A percentile compares a stretch with the other conserved stretches of the same genome.
Evolutionary conservation across 2,329 filamentous ascomycete species (phyloP).

Genomic region (Hortaea sp.): DNA sequence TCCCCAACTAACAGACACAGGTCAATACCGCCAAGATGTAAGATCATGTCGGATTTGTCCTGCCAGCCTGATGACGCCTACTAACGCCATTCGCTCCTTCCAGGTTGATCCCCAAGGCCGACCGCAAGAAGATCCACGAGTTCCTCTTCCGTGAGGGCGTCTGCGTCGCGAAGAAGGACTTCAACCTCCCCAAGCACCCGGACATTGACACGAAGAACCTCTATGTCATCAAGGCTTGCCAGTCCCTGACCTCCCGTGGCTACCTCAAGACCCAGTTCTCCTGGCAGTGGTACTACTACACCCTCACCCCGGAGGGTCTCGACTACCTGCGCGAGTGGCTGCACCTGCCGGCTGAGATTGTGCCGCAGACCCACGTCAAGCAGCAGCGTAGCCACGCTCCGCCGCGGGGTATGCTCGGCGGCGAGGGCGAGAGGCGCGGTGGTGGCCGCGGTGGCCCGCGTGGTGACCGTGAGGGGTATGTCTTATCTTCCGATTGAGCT

Average conservation of each 20-base stretch:
- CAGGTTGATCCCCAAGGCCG: conserved; percentile 98
- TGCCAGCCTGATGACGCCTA: background rate
- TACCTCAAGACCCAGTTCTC: conserved; percentile 99
- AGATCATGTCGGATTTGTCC: conserved; percentile 1
- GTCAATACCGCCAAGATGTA: conserved; percentile 36
- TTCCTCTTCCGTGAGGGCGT: conserved; percentile 84
- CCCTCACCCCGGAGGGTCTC: conserved; percentile 97
- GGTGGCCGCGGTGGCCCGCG: conserved; percentile 63
- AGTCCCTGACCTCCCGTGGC: conserved; percentile 95
- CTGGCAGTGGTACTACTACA: conserved; percentile 99
- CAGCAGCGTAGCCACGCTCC: conserved; percentile 97
- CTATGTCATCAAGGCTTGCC: conserved; percentile 91
- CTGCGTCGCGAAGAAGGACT: conserved; percentile 99
- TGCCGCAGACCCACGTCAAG: conserved; percentile 99
- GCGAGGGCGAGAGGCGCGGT: conserved; percentile 59
- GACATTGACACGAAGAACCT: conserved; percentile 99
- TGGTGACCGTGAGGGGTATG: conserved; percentile 55
- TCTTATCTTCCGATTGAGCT: background rate
- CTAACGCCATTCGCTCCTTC: background rate
- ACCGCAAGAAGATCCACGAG: conserved; percentile 99
- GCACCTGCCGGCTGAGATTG: conserved; percentile 98
- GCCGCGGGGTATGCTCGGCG: conserved; percentile 95
- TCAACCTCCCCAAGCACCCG: conserved; percentile 92
- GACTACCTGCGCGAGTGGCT: conserved; percentile 99
- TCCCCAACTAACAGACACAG: background rate